Percentiles rank a stretch among this genome's conserved stretches.
Evolutionary conservation across 2,329 filamentous ascomycete species (phyloP).

Genomic region (Neonectria coccinea): DNA sequence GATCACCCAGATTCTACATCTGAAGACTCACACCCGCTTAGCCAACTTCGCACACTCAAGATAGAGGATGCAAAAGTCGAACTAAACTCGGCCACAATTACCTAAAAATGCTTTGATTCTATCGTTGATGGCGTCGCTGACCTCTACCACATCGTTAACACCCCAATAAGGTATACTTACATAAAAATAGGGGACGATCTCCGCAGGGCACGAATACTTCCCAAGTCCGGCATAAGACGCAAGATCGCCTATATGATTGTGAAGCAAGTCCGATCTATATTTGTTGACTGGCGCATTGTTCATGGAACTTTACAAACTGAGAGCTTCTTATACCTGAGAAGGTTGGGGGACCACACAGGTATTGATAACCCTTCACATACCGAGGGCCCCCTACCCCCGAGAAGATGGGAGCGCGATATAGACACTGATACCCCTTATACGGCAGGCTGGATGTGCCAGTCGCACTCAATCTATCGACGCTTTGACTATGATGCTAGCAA

Average conservation of each 20-base stretch:
- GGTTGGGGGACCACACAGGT: too few species aligned
- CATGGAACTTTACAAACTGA: background rate
- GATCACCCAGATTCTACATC: too few species aligned
- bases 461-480: background rate
- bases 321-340: background rate
- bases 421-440: background rate
- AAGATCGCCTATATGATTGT: background rate
- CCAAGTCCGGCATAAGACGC: background rate
- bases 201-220: background rate
- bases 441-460: background rate
- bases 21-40: too few species aligned
- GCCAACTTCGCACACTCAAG: background rate
- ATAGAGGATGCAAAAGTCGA: background rate
- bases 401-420: background rate
- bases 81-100: too few species aligned
- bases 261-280: background rate
- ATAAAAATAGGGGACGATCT: too few species aligned
- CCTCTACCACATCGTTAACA: background rate
- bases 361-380: too few species aligned
- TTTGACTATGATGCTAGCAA: background rate
- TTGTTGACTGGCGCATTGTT: background rate
- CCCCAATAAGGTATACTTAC: too few species aligned
- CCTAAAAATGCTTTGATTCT: background rate
- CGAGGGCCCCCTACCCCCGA: too few species aligned
- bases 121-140: background rate